A percentile compares a stretch with the other conserved stretches of the same genome.
These are phyloP conservation scores for Apiospora malaysiana DNA, from an alignment of 2,329 filamentous ascomycete species.

Conservation along the genomic window DNA sequence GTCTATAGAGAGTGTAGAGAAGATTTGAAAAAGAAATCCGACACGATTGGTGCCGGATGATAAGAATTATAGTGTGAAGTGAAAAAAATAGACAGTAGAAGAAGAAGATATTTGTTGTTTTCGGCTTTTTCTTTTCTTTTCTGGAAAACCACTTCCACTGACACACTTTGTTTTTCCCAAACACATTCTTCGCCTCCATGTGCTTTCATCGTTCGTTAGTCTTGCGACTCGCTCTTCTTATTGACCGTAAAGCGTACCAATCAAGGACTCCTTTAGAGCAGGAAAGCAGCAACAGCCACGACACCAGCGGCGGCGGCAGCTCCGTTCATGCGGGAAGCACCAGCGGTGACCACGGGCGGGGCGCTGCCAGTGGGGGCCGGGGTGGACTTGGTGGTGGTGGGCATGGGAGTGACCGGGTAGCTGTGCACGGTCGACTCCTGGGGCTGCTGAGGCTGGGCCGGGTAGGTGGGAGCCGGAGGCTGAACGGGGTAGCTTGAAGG, in stretches of 20 bases:
- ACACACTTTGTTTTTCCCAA: neutral
- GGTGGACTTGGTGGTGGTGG: neutral
- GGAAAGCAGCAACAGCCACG: conserved; percentile 4
- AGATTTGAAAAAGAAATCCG: neutral
- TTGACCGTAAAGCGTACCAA: neutral
- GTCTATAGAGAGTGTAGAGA: conserved; percentile 13
- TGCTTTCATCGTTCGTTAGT: neutral
- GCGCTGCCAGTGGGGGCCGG: neutral
- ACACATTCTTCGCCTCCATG: neutral
- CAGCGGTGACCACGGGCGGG: conserved; percentile 9
- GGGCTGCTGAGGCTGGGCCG: neutral
- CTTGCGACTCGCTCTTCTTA: conserved; percentile 15
- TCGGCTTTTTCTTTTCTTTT: neutral
- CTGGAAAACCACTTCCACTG: neutral
- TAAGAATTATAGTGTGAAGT: conserved; percentile 2
- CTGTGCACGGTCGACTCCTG: neutral
- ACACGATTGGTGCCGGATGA: neutral
- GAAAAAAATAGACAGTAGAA: neutral
- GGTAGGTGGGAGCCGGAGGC: neutral
- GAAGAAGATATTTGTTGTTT: neutral
- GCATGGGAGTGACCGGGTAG: conserved; percentile 17
- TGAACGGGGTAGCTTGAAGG: neutral
- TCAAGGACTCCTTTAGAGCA: neutral
- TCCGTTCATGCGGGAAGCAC: conserved; percentile 7
- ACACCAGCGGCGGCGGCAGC: neutral